Conservation (phyloP, 2,329 filamentous ascomycete genomes). For the Sporothrix brasiliensis region DNA sequence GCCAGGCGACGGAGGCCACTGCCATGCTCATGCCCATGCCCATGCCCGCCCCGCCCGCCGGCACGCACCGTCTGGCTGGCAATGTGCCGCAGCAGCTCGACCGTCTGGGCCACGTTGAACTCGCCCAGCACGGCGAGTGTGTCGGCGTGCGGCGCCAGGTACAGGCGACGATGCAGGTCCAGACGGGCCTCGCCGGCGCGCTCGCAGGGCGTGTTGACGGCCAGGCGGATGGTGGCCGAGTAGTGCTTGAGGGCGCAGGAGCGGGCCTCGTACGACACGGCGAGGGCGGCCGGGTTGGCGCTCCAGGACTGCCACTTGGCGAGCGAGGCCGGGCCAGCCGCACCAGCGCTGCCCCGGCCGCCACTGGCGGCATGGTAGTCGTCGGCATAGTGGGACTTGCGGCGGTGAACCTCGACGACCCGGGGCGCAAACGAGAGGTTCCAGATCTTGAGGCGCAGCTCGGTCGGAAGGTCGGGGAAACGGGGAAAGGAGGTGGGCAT, state of each 20-base stretch:
- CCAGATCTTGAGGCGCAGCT: constrained; percentile 46
- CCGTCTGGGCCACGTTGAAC: constrained; percentile 36
- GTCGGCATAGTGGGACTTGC: constrained; percentile 41
- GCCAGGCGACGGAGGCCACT: constrained; percentile 16
- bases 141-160: constrained; percentile 42
- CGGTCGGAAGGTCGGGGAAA: constrained; percentile 43
- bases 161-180: constrained; percentile 38
- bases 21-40: neutral
- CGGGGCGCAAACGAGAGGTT: constrained; percentile 42
- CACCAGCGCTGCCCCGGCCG: neutral
- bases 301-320: constrained; percentile 42
- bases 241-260: constrained; percentile 41
- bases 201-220: constrained; percentile 33
- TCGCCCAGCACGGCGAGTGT: constrained; percentile 43
- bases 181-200: constrained; percentile 35
- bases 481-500: constrained; percentile 37
- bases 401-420: constrained; percentile 44
- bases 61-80: neutral
- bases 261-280: constrained; percentile 43
- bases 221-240: constrained; percentile 41
- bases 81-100: constrained; percentile 23
- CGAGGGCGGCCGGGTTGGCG: constrained; percentile 43
- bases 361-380: constrained; percentile 19
- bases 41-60: neutral
- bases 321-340: neutral